phyloP scores from a whole-genome alignment of 106 monocot species.

The Cymbidium sinense region DNA sequence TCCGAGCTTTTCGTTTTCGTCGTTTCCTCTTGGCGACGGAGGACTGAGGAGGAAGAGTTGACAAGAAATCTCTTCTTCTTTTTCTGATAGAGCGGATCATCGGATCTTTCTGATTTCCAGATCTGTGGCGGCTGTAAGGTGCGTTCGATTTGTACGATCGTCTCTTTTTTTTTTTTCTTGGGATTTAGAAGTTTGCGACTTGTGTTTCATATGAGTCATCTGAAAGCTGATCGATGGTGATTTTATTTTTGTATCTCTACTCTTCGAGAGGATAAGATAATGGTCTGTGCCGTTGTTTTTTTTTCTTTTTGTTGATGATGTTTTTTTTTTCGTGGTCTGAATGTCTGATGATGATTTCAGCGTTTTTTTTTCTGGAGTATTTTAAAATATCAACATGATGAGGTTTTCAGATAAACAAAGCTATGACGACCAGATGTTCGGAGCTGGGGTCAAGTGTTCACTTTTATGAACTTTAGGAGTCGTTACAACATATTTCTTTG shows the following conservation, averaged over 20 bases:
- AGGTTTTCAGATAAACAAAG: not conserved
- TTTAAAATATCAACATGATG: not conserved
- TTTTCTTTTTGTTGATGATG: not conserved
- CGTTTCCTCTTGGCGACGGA: not conserved
- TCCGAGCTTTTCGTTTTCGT: slow-evolving; percentile 5
- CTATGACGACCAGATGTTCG: not conserved
- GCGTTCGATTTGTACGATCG: not conserved
- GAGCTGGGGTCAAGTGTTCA: not conserved
- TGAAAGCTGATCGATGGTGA: slow-evolving; percentile 2
- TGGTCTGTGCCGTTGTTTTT: not conserved
- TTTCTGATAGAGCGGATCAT: not conserved
- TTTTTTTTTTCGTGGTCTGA: not conserved
- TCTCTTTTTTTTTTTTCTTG: not conserved
- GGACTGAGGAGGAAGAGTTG: not conserved
- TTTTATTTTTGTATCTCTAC: not conserved
- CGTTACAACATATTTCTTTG: not conserved
- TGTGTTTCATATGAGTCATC: not conserved
- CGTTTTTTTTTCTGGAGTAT: not conserved
- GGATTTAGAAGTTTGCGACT: not conserved
- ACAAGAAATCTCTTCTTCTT: not conserved
- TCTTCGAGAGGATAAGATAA: not conserved
- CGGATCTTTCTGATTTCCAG: slow-evolving; percentile 2
- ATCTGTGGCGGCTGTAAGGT: not conserved
- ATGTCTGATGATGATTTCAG: not conserved
- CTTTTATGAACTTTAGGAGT: not conserved